Evolutionary conservation across 495 filamentous ascomycete genomes (phyloP), one percentile per base, ranked within the genome.

Genomic region (Cladorrhinum samala): DNA sequence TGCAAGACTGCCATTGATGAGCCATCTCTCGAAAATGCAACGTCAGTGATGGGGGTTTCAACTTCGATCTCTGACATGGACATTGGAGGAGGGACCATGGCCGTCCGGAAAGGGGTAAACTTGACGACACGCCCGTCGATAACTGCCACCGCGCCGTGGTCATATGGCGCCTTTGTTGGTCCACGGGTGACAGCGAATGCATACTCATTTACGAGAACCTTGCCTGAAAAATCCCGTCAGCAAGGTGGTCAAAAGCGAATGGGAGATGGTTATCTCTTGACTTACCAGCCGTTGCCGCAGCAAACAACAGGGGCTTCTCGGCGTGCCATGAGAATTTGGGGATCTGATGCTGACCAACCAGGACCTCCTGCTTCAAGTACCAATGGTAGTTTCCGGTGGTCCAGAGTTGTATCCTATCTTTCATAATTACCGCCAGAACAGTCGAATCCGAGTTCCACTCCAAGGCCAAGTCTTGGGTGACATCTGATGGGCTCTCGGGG

Each of bases 371-470:
- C 69, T 97, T 98, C n/a, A 97, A 72, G 64, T 97, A 97, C 77
- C 91, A 97, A 62, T 98, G 88, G 61, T 98, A 98, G 64, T 98
- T 98, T 8, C 91, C 87, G 75, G 86, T 93, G 2, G 88, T 94
- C 91, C 93, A 98, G n/a, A 97, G 72, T 59, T 98, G 93, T 14
- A 92, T 72, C 38, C 84, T 77, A 56, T 95, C 83, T 39, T 73
- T 71, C 61, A 91, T 81, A 18, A 77, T 77, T 9, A 96, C 84
- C 2, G 93, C 93, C 19, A 98, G 78, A 13, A 95, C 88, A 3
- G 86, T 88, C 0, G 93, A 97, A 61, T 97, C 92, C 14, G 82
- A 70, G 56, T 96, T 97, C 93, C 93, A 98, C 49, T 79, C 75
- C 5, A 98, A 65, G 0, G 73, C 66, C 39, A 96, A 82, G 30